These are phyloP conservation scores for Mortierella sp. DNA, from an alignment of 371 early-diverging fungal species.

Conservation along the genomic window DNA sequence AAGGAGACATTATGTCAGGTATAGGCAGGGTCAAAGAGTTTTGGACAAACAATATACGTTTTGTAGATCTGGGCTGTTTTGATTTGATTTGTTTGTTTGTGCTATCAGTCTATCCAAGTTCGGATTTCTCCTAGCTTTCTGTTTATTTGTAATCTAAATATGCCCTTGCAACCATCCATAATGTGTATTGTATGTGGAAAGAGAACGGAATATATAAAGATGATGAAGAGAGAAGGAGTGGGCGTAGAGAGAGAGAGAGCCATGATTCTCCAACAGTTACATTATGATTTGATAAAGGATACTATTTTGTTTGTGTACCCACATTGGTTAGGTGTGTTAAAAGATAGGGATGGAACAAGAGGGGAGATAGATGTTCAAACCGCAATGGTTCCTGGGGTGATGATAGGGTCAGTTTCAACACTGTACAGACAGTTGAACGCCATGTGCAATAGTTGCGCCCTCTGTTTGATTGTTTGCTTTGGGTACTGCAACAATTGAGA, in stretches of 20 bases:
- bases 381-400: background rate
- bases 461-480: background rate
- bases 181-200: background rate
- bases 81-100: background rate
- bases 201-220: slow-evolving; percentile 1
- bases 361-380: background rate
- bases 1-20: background rate
- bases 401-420: background rate
- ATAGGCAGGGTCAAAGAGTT: background rate
- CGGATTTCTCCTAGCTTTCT: background rate
- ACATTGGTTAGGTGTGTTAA: background rate
- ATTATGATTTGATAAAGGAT: background rate
- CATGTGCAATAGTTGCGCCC: background rate
- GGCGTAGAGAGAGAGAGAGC: no score
- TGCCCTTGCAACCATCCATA: background rate
- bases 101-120: background rate
- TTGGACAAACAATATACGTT: background rate
- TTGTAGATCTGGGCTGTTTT: background rate
- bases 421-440: background rate
- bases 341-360: background rate
- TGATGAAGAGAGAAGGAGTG: no score
- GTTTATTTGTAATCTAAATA: background rate
- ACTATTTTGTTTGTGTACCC: background rate
- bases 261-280: background rate
- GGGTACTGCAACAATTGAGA: background rate